Conservation (phyloP, 345 rosid species). For the Populus ilicifolia region DNA sequence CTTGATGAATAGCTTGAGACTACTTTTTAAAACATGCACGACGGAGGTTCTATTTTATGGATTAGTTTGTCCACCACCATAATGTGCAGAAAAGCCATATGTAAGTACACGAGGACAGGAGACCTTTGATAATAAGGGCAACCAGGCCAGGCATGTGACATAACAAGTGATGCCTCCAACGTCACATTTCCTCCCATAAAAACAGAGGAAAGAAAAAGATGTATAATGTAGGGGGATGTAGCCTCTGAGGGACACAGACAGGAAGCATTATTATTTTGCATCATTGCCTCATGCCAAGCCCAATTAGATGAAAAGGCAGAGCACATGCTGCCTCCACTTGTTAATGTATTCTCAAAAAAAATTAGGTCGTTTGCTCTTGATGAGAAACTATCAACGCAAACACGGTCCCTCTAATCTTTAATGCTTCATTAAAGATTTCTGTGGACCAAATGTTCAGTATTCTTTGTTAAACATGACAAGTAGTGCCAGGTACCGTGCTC, state of each 20-base stretch:
- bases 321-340: slow-evolving; percentile 20
- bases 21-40: background rate
- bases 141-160: slow-evolving; percentile 23
- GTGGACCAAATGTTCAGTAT: background rate
- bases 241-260: slow-evolving; percentile 27
- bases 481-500: background rate
- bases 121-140: slow-evolving; percentile 13
- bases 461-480: background rate
- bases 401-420: slow-evolving; percentile 2
- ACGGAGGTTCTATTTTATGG: background rate
- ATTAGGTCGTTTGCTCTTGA: background rate
- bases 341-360: slow-evolving; percentile 2
- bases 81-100: background rate
- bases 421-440: background rate
- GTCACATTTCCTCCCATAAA: slow-evolving; percentile 1
- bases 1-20: background rate
- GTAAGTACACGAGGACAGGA: background rate
- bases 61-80: background rate
- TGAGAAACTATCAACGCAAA: background rate
- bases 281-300: slow-evolving; percentile 30
- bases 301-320: slow-evolving; percentile 6
- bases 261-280: slow-evolving; percentile 26
- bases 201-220: background rate
- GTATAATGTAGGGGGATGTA: background rate
- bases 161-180: slow-evolving; percentile 17